These are phyloP conservation scores for Fraxinus velutina DNA, from an alignment of 305 asterid species.

Conservation along the genomic window DNA sequence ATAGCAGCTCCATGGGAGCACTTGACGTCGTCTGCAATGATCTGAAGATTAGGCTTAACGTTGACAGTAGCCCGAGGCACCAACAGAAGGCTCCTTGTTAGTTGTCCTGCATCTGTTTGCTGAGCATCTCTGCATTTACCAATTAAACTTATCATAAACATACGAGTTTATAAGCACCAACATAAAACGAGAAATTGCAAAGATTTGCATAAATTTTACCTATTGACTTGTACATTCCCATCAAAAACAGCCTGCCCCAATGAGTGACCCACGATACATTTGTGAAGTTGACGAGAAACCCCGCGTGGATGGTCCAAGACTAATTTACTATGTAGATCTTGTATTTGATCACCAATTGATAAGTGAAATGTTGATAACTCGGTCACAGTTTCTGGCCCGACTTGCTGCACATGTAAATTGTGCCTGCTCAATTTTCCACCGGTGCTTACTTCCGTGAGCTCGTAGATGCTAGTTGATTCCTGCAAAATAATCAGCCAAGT, in stretches of 20 bases:
- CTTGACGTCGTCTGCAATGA: slow-evolving; percentile 84
- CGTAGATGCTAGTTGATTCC: slow-evolving; percentile 64
- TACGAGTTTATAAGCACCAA: neutral
- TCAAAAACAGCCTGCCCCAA: slow-evolving; percentile 82
- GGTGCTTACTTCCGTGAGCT: slow-evolving; percentile 75
- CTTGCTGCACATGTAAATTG: slow-evolving; percentile 80
- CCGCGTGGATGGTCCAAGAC: slow-evolving; percentile 89
- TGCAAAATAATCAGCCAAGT: slow-evolving; percentile 26
- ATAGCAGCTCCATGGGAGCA: slow-evolving; percentile 98
- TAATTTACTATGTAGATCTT: slow-evolving; percentile 81
- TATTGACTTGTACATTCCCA: slow-evolving; percentile 85
- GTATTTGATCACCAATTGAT: slow-evolving; percentile 65
- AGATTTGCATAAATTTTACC: slow-evolving; percentile 39
- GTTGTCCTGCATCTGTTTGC: slow-evolving; percentile 97
- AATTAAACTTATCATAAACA: neutral
- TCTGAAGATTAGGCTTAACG: slow-evolving; percentile 89
- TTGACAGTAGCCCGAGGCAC: slow-evolving; percentile 85
- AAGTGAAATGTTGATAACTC: slow-evolving; percentile 81
- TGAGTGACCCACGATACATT: slow-evolving; percentile 89
- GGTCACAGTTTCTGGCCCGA: slow-evolving; percentile 74
- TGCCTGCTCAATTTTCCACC: slow-evolving; percentile 94
- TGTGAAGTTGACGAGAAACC: slow-evolving; percentile 76
- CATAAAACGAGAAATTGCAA: neutral
- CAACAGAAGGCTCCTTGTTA: slow-evolving; percentile 78
- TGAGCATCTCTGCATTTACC: slow-evolving; percentile 64